Evolutionary conservation across 495 filamentous ascomycete genomes (phyloP), one percentile per base, ranked within the genome.

Genomic region (Tuber microsphaerosporum): DNA sequence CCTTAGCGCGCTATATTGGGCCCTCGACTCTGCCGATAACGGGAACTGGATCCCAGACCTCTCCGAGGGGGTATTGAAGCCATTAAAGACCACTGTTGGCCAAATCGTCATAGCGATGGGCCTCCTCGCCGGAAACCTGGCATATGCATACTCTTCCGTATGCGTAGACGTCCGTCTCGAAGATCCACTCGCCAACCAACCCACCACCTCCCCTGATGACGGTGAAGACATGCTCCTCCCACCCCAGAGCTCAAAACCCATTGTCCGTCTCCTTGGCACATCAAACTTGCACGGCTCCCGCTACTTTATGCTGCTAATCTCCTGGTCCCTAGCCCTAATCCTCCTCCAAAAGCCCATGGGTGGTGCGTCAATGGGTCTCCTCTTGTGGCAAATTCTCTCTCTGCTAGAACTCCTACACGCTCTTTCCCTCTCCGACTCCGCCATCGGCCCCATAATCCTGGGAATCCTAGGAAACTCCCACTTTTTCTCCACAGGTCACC

Each of bases 401-500:
- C 86, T 98, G 12, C 86, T 92, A 71, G 96, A 99, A 85, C 92
- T 98, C 79, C 85, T 97, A 72, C 93, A 97, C 85, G 88, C 91
- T 68, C 92, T 92, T 83, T 83, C 86, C 68, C 85, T 97, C 2
- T 83, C 86, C 65, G 87, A 89, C 79, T 91, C 92, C 4, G 84
- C 92, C 45, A 90, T 98, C 81, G 95, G 94, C 0, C 94, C 96
- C 37, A 86, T 94, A 37, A 86, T 97, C 56, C 87, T 99, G 17
- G 96, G 89, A 51, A 84, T 97, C 22, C 87, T 99, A 2, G 96
- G 93, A 70, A 91, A 90, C 78, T 97, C 93, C 83, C 89, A 97
- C 85, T 99, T 91, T 86, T 99, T 99, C 89, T 97, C 94, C 80
- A 99, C 95, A 1, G 95, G 95, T 78, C 95, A 99, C 84, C 96